Conservation (phyloP, 192 early-diverging fungal species). For the Obelidium mucronatum region DNA sequence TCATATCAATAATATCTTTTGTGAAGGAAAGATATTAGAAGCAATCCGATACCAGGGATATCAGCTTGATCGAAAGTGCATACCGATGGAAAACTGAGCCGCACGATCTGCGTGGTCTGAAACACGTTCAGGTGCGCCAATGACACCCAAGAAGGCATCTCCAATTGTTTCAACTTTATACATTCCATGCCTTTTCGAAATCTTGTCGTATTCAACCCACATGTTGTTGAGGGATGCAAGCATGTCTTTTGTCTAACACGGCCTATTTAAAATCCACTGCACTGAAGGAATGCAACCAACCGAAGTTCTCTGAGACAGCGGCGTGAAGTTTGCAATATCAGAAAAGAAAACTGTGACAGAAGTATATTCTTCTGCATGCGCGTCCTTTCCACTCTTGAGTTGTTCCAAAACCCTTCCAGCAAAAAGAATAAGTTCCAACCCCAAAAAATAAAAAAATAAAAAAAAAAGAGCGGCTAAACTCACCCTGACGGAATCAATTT, state of each 20-base stretch:
- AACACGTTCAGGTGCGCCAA: constrained; percentile 36
- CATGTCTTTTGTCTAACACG: constrained; percentile 49
- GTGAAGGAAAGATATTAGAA: too few relatives aligned
- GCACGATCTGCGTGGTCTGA: constrained; percentile 41
- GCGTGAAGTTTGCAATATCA: constrained; percentile 51
- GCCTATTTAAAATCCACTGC: neutral
- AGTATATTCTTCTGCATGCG: constrained; percentile 45
- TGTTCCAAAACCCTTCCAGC: constrained; percentile 49
- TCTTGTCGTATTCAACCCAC: constrained; percentile 52
- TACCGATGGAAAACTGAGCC: constrained; percentile 34
- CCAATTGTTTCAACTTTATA: constrained; percentile 62
- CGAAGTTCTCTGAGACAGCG: constrained; percentile 41
- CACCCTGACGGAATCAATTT: constrained; percentile 46
- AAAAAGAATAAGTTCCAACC: neutral
- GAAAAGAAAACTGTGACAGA: constrained; percentile 52
- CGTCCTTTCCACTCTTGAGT: constrained; percentile 44
- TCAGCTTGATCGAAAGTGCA: too few relatives aligned
- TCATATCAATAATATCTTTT: constrained; percentile 52
- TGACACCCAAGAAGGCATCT: constrained; percentile 37
- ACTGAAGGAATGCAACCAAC: too few relatives aligned
- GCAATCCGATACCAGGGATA: neutral
- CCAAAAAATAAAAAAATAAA: neutral
- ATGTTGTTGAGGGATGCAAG: constrained; percentile 50
- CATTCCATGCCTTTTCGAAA: constrained; percentile 44
- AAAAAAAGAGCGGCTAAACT: too few relatives aligned